Conservation (phyloP, 257 asterid genomes). For the Asclepias syriaca region DNA sequence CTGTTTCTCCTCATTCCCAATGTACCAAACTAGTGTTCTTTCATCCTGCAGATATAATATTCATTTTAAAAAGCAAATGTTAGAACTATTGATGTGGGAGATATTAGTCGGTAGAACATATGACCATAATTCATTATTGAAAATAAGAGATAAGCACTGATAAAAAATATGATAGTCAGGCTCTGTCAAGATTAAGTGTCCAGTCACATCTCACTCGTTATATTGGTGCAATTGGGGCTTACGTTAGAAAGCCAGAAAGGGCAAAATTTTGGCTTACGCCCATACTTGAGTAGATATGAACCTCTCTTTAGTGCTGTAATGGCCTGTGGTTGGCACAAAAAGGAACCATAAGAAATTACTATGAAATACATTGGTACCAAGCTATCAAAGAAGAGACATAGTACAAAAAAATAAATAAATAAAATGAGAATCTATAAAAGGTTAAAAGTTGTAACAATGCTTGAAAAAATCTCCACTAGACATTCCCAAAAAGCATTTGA, state of each 20-base stretch:
- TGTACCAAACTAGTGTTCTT: slow-evolving; percentile 53
- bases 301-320: slow-evolving; percentile 59
- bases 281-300: slow-evolving; percentile 62
- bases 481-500: not conserved
- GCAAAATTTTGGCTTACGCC: slow-evolving; percentile 68
- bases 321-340: slow-evolving; percentile 41
- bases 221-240: slow-evolving; percentile 21
- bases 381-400: not conserved
- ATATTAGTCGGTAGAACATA: not conserved
- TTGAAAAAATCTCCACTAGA: not conserved
- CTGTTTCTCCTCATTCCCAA: slow-evolving; percentile 57
- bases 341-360: not conserved
- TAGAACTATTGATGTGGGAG: not conserved
- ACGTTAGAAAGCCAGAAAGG: slow-evolving; percentile 64
- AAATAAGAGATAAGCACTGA: not conserved
- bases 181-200: not conserved
- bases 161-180: not conserved
- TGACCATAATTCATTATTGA: not conserved
- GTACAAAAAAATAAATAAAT: not conserved
- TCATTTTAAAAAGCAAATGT: not conserved
- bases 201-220: not conserved
- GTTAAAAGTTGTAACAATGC: not conserved
- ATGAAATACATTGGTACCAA: not conserved
- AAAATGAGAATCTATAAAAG: not conserved
- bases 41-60: slow-evolving; percentile 44